phyloP scores from a whole-genome alignment of 495 filamentous ascomycete genomes.

The Polyplosphaeria fusca region DNA sequence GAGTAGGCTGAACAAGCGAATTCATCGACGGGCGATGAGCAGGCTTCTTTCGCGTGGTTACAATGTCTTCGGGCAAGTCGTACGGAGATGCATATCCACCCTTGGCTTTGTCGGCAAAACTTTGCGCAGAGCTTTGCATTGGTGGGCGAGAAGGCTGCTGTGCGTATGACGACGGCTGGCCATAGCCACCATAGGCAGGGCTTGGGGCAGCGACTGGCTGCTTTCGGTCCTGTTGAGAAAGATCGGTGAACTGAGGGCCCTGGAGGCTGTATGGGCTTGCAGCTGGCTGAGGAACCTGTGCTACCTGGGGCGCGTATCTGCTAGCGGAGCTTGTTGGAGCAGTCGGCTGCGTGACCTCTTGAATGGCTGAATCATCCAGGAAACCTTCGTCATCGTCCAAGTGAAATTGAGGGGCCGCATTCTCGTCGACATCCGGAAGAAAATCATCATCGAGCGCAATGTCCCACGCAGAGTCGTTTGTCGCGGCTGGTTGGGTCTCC shows the following conservation, averaged over 20 bases:
- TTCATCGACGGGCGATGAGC: slow-evolving; percentile 44
- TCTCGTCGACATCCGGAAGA: slow-evolving; percentile 60
- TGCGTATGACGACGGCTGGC: slow-evolving; percentile 38
- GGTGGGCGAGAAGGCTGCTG: slow-evolving; percentile 44
- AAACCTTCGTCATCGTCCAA: slow-evolving; percentile 75
- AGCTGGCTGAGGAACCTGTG: slow-evolving; percentile 9
- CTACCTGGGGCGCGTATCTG: slow-evolving; percentile 23
- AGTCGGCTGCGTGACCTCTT: slow-evolving; percentile 1
- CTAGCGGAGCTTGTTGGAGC: slow-evolving; percentile 2
- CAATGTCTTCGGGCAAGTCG: slow-evolving; percentile 86
- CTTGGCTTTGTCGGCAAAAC: slow-evolving; percentile 84
- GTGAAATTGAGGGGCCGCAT: slow-evolving; percentile 53
- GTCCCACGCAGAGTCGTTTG: slow-evolving; percentile 78
- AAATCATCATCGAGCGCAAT: slow-evolving; percentile 79
- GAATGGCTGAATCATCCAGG: slow-evolving; percentile 51
- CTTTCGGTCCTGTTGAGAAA: slow-evolving; percentile 28
- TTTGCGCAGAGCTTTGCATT: slow-evolving; percentile 52
- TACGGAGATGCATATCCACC: slow-evolving; percentile 91
- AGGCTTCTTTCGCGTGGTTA: slow-evolving; percentile 60
- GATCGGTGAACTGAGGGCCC: slow-evolving; percentile 34
- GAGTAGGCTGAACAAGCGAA: slow-evolving; percentile 36
- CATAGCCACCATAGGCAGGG: slow-evolving; percentile 24
- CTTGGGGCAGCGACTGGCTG: slow-evolving; percentile 11
- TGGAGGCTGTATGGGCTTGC: slow-evolving; percentile 16
- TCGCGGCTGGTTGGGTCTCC: slow-evolving; percentile 35